Evolutionary conservation across 2,329 filamentous ascomycete species (phyloP).

Genomic region (Tolypocladium inflatum): DNA sequence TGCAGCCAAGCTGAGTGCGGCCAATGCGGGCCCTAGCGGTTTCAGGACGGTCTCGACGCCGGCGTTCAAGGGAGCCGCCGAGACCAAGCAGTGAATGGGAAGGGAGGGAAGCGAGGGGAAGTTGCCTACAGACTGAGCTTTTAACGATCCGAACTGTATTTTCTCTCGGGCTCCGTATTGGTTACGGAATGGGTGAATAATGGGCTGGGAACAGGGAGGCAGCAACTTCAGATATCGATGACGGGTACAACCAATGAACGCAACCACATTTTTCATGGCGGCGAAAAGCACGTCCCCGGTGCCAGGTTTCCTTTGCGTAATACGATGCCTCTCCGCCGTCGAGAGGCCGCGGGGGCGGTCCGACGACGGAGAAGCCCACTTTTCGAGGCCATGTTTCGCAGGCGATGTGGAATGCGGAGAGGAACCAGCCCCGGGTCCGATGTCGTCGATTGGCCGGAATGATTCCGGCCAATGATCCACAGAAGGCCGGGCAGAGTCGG

Average conservation of each 20-base stretch:
- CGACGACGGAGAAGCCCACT: background rate
- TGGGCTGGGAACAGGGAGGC: background rate
- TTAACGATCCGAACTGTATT: background rate
- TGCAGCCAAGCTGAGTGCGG: background rate
- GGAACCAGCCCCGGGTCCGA: slow-evolving; percentile 12
- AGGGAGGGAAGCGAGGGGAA: background rate
- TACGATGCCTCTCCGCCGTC: background rate
- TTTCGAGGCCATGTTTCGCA: background rate
- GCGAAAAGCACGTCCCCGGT: background rate
- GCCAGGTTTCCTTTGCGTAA: background rate
- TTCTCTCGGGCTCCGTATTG: background rate
- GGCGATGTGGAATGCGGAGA: slow-evolving; percentile 1
- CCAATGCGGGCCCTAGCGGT: slow-evolving; percentile 3
- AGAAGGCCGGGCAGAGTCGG: slow-evolving; percentile 13
- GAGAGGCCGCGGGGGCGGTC: background rate
- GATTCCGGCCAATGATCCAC: slow-evolving; percentile 20
- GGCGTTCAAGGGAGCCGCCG: slow-evolving; percentile 10
- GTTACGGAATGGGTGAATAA: background rate
- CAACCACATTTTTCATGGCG: background rate
- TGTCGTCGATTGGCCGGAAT: slow-evolving; percentile 21
- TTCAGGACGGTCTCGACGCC: slow-evolving; percentile 15
- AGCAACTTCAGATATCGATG: background rate
- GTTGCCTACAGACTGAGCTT: background rate
- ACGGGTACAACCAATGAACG: background rate
- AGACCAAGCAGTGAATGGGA: background rate